phyloP scores from a whole-genome alignment of 2,329 filamentous ascomycete genomes.

The Chaetomiaceae sp. region DNA sequence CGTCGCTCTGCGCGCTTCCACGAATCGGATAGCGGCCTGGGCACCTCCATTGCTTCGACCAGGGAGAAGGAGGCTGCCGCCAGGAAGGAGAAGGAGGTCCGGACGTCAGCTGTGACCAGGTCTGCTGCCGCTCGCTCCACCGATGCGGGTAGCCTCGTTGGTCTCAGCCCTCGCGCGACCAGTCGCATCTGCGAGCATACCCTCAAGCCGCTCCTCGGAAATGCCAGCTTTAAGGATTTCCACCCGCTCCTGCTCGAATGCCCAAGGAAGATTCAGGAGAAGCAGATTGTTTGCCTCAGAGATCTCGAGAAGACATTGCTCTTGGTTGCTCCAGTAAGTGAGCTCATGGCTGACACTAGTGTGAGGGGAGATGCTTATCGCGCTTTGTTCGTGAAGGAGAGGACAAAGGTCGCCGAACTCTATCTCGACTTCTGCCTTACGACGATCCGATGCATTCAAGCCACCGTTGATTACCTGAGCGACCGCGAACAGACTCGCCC shows the following conservation, averaged over 20 bases:
- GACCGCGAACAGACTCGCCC: constrained; percentile 82
- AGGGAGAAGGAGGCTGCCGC: constrained; percentile 44
- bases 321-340: constrained; percentile 90
- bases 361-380: constrained; percentile 61
- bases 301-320: constrained; percentile 92
- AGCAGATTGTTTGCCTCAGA: constrained; percentile 82
- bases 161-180: constrained; percentile 62
- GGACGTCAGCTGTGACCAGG: constrained; percentile 54
- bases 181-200: constrained; percentile 76
- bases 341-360: constrained; percentile 44
- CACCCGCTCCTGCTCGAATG: constrained; percentile 72
- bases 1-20: constrained; percentile 58
- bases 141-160: constrained; percentile 45
- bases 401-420: constrained; percentile 60
- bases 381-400: constrained; percentile 69
- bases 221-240: constrained; percentile 70
- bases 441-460: constrained; percentile 83
- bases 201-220: constrained; percentile 68
- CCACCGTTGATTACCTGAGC: constrained; percentile 77
- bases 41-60: constrained; percentile 67
- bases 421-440: constrained; percentile 88
- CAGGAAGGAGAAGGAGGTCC: constrained; percentile 35
- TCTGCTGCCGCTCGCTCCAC: constrained; percentile 47
- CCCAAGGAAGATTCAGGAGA: constrained; percentile 71
- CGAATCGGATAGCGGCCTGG: constrained; percentile 81